These are phyloP conservation scores for Amaranthus hypochondriacus DNA, from an alignment of 148 eudicot genomes.

Conservation along the genomic window DNA sequence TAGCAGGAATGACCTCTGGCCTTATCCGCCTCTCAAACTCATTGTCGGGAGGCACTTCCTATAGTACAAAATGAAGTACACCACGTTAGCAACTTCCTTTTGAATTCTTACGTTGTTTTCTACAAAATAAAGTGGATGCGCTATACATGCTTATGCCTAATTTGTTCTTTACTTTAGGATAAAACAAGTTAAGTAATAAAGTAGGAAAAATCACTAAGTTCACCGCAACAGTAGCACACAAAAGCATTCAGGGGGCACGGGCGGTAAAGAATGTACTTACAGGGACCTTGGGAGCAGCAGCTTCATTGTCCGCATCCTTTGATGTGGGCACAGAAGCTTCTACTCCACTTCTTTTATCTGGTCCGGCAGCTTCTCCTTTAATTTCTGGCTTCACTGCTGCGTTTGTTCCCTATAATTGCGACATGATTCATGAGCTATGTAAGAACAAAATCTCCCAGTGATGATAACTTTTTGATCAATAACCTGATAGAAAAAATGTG, in stretches of 20 bases:
- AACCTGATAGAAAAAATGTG: background rate
- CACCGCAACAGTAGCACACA: background rate
- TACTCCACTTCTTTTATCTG: slow-evolving; percentile 38
- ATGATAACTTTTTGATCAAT: background rate
- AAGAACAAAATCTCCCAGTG: background rate
- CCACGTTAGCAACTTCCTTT: background rate
- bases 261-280: slow-evolving; percentile 31
- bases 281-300: slow-evolving; percentile 46
- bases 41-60: slow-evolving; percentile 82
- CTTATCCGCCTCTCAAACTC: slow-evolving; percentile 92
- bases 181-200: background rate
- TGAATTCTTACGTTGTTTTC: background rate
- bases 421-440: background rate
- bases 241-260: background rate
- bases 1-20: slow-evolving; percentile 88
- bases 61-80: slow-evolving; percentile 13
- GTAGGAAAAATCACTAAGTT: background rate
- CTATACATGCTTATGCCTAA: background rate
- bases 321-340: slow-evolving; percentile 30
- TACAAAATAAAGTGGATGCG: too few species aligned
- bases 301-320: slow-evolving; percentile 38
- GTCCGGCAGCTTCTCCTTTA: slow-evolving; percentile 36
- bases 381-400: slow-evolving; percentile 39
- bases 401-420: slow-evolving; percentile 34
- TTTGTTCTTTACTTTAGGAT: background rate